phyloP scores from a whole-genome alignment of 1,284 basidiomycete species.

The Ceratobasidium sp. region DNA sequence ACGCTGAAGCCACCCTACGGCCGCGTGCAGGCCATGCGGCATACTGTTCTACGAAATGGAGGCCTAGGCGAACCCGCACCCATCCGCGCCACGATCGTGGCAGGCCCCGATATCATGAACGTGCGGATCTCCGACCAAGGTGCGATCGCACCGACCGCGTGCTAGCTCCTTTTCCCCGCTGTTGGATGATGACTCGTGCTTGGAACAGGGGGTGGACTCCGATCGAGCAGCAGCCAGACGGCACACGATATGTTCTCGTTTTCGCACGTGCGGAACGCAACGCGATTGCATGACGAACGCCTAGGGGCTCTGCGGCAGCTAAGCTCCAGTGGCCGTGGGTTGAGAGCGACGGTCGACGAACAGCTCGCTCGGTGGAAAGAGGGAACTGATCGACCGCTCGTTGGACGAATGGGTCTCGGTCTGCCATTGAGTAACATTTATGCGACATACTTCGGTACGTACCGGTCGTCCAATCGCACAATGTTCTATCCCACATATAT shows the following conservation, averaged over 20 bases:
- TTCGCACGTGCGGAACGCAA: conserved; percentile 76
- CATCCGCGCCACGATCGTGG: conserved; percentile 74
- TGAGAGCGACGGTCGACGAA: conserved; percentile 77
- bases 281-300: conserved; percentile 68
- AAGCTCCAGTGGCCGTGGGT: conserved; percentile 65
- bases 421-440: conserved; percentile 86
- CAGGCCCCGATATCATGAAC: conserved; percentile 71
- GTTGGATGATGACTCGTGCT: conserved; percentile 29
- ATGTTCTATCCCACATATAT: background rate
- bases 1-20: conserved; percentile 41
- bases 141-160: conserved; percentile 44
- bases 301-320: conserved; percentile 72
- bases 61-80: conserved; percentile 54
- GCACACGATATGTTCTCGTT: conserved; percentile 82
- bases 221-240: conserved; percentile 58
- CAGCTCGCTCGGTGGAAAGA: conserved; percentile 63
- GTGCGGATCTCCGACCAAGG: conserved; percentile 89
- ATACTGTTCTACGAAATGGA: conserved; percentile 38
- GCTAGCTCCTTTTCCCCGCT: background rate
- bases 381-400: conserved; percentile 46
- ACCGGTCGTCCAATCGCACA: background rate
- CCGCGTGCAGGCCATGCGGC: conserved; percentile 41
- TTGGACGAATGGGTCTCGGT: conserved; percentile 74
- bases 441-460: conserved; percentile 64
- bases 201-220: conserved; percentile 69